Percentiles rank a stretch among this genome's conserved stretches.
These are phyloP conservation scores for Myxozyma mucilagina DNA, from an alignment of 805 yeast species.

Conservation along the genomic window DNA sequence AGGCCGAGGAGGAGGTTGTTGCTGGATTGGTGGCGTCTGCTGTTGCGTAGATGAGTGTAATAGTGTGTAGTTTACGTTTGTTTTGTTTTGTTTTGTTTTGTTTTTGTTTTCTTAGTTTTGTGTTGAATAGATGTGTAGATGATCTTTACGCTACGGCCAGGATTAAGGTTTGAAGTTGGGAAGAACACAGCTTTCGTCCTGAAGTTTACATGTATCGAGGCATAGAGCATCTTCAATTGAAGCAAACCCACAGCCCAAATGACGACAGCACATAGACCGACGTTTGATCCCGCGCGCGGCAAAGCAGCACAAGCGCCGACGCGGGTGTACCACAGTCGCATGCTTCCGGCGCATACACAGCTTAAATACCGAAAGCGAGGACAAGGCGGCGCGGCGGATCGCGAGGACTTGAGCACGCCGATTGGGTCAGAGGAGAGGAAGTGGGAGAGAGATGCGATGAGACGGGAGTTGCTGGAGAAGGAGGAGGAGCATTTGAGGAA, in stretches of 20 bases:
- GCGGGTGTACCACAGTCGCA: slow-evolving; percentile 53
- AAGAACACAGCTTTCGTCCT: neutral
- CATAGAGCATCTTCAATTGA: no score
- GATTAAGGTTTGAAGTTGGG: no score
- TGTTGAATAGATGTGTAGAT: no score
- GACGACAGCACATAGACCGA: slow-evolving; percentile 73
- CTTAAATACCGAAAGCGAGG: slow-evolving; percentile 49
- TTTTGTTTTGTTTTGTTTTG: no score
- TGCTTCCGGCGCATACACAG: slow-evolving; percentile 56
- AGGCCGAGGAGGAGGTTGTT: slow-evolving; percentile 48
- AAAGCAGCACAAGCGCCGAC: slow-evolving; percentile 49
- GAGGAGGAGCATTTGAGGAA: slow-evolving; percentile 32
- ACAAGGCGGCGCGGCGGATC: slow-evolving; percentile 40
- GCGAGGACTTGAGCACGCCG: slow-evolving; percentile 15
- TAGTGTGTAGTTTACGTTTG: no score
- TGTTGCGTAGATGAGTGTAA: slow-evolving; percentile 39
- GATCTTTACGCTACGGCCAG: no score
- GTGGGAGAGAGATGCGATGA: slow-evolving; percentile 33
- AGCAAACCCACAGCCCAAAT: slow-evolving; percentile 37
- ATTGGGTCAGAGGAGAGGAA: slow-evolving; percentile 19
- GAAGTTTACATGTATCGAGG: no score
- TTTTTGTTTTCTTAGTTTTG: no score
- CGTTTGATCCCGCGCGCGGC: slow-evolving; percentile 64
- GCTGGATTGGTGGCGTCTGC: slow-evolving; percentile 55
- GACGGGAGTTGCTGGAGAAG: slow-evolving; percentile 33